A percentile compares a stretch with the other conserved stretches of the same genome.
Evolutionary conservation across 2,329 filamentous ascomycete genomes (phyloP).

Genomic region (Spiromastix sp.): DNA sequence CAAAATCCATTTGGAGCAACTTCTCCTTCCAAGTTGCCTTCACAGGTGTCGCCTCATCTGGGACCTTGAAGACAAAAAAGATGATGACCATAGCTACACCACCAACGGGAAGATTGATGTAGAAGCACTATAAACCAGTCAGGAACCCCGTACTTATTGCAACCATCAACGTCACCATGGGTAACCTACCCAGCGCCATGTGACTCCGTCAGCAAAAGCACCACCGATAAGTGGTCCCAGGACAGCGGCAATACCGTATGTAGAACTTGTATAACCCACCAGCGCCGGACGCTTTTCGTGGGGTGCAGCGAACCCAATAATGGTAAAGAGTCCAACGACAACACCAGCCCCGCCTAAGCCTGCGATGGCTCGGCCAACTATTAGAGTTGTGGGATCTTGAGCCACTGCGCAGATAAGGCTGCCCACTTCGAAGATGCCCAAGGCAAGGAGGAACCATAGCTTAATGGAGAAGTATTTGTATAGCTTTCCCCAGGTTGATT

Average conservation of each 20-base stretch:
- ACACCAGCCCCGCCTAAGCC: conserved; percentile 6
- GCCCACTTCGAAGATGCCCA: conserved; percentile 9
- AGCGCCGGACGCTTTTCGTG: conserved; percentile 8
- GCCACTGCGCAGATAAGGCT: conserved; percentile 6
- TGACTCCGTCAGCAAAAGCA: conserved; percentile 11
- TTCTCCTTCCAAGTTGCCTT: conserved; percentile 8
- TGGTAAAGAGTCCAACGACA: conserved; percentile 7
- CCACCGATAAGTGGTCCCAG: conserved; percentile 12
- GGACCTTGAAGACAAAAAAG: conserved; percentile 7
- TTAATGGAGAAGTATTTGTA: conserved; percentile 10
- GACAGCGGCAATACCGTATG: conserved; percentile 11
- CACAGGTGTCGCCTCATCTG: conserved; percentile 8
- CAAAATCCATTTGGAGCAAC: conserved; percentile 16
- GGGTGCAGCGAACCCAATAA: conserved; percentile 9
- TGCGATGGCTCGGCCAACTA: conserved; percentile 5
- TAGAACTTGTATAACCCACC: conserved; percentile 10
- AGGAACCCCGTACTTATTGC: no score
- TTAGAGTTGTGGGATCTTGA: conserved; percentile 3
- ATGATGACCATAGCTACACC: conserved; percentile 5
- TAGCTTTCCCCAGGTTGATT: conserved; percentile 13
- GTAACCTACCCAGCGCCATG: conserved; percentile 14
- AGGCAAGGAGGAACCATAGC: conserved; percentile 7
- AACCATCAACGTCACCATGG: no score
- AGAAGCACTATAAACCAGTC: no score
- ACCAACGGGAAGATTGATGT: conserved; percentile 10